phyloP scores from a whole-genome alignment of 2,329 filamentous ascomycete genomes.

The Diplodia sapinea region DNA sequence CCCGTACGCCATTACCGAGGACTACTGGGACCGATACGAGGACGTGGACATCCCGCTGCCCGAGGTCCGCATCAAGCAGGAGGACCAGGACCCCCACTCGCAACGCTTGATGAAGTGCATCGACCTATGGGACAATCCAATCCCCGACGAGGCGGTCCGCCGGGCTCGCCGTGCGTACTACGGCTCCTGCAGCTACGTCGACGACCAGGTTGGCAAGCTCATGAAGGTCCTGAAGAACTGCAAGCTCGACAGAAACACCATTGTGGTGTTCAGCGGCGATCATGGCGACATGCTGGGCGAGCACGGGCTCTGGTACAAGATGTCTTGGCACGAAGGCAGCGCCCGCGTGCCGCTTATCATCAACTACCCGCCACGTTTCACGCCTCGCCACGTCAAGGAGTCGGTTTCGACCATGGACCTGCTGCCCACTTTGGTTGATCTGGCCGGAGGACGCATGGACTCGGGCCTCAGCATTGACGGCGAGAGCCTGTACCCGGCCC shows the following conservation, averaged over 20 bases:
- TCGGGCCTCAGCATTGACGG: constrained; percentile 84
- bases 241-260: constrained; percentile 81
- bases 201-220: constrained; percentile 87
- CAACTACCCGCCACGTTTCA: constrained; percentile 77
- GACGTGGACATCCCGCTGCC: constrained; percentile 85
- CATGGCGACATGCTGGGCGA: constrained; percentile 97
- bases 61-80: constrained; percentile 75
- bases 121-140: constrained; percentile 82
- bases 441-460: constrained; percentile 74
- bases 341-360: constrained; percentile 87
- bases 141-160: constrained; percentile 85
- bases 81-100: constrained; percentile 85
- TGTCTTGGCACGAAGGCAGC: constrained; percentile 94
- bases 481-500: constrained; percentile 77
- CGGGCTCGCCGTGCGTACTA: constrained; percentile 88
- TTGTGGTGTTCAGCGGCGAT: constrained; percentile 90
- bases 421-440: constrained; percentile 83
- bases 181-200: constrained; percentile 89
- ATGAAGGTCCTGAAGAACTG: constrained; percentile 79
- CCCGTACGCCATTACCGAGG: constrained; percentile 90
- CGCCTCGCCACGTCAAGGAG: constrained; percentile 75
- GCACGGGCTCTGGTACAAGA: constrained; percentile 94
- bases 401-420: constrained; percentile 93
- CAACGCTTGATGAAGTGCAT: constrained; percentile 84
- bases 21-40: constrained; percentile 93